phyloP scores from a whole-genome alignment of 179 eudicot genomes.

The Nepenthes alata region DNA sequence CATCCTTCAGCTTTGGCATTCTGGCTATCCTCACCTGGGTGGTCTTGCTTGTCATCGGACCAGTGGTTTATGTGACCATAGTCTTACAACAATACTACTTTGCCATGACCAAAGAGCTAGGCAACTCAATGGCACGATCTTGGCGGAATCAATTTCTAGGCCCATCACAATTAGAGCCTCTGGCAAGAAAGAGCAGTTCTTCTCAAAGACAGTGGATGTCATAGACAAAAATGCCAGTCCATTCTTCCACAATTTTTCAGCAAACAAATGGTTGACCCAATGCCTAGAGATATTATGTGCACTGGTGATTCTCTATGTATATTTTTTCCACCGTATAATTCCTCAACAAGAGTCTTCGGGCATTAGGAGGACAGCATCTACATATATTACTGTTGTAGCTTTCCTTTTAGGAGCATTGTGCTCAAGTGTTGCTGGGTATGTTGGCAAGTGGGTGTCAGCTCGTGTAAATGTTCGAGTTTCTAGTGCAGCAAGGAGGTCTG shows the following conservation, averaged over 20 bases:
- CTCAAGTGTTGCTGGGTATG: conserved; percentile 94
- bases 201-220: conserved; percentile 22
- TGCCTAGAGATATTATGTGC: conserved; percentile 48
- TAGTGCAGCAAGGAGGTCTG: conserved; percentile 97
- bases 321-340: conserved; percentile 63
- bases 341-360: conserved; percentile 95
- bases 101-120: conserved; percentile 54
- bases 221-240: conserved; percentile 29
- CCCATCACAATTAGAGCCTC: conserved; percentile 49
- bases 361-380: conserved; percentile 66
- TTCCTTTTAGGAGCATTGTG: conserved; percentile 93
- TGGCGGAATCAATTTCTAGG: conserved; percentile 49
- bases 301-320: conserved; percentile 68
- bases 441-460: conserved; percentile 99
- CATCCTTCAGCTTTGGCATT: conserved; percentile 24
- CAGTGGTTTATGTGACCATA: conserved; percentile 27
- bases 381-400: conserved; percentile 76
- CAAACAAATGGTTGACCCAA: conserved; percentile 51
- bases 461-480: conserved; percentile 97
- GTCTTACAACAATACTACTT: conserved; percentile 40
- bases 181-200: conserved; percentile 40
- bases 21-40: conserved; percentile 40
- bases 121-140: conserved; percentile 55
- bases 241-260: conserved; percentile 21
- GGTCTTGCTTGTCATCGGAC: conserved; percentile 31